These are phyloP conservation scores for Pyronema domesticum DNA, from an alignment of 495 filamentous ascomycete genomes.

Conservation along the genomic window DNA sequence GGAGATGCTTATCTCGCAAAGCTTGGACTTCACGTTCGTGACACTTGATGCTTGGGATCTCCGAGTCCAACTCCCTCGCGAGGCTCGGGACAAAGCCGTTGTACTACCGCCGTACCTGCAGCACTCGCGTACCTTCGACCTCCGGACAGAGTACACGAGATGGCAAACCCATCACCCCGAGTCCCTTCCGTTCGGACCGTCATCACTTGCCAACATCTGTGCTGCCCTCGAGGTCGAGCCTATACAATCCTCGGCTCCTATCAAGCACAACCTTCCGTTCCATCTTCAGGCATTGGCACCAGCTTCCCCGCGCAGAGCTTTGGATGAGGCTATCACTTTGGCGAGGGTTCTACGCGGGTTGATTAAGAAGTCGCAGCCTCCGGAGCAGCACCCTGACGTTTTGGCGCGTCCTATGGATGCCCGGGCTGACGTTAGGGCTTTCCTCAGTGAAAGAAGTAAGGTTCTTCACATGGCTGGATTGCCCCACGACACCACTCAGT, in stretches of 20 bases:
- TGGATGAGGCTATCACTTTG: constrained; percentile 92
- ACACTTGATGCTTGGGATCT: constrained; percentile 97
- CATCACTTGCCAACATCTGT: constrained; percentile 89
- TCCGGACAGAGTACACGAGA: constrained; percentile 89
- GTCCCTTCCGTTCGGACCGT: constrained; percentile 88
- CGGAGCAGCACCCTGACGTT: constrained; percentile 79
- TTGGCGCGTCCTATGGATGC: constrained; percentile 92
- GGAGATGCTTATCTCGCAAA: constrained; percentile 67
- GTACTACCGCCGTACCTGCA: constrained; percentile 92
- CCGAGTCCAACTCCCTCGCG: constrained; percentile 87
- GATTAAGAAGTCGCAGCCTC: constrained; percentile 86
- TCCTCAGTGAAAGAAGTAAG: constrained; percentile 87
- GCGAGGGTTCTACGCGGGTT: constrained; percentile 79
- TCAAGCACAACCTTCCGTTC: constrained; percentile 97
- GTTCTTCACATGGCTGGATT: constrained; percentile 93
- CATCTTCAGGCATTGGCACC: constrained; percentile 92
- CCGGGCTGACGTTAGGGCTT: constrained; percentile 87
- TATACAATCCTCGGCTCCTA: constrained; percentile 86
- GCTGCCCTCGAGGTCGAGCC: constrained; percentile 94
- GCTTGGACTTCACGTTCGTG: constrained; percentile 91
- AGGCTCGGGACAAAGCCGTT: constrained; percentile 93
- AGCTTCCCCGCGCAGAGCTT: constrained; percentile 87
- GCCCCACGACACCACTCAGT: constrained; percentile 95
- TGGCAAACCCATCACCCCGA: constrained; percentile 98
- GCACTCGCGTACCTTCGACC: constrained; percentile 90